Evolutionary conservation across 2,329 filamentous ascomycete species (phyloP).

Genomic region (Colletotrichum sp.): DNA sequence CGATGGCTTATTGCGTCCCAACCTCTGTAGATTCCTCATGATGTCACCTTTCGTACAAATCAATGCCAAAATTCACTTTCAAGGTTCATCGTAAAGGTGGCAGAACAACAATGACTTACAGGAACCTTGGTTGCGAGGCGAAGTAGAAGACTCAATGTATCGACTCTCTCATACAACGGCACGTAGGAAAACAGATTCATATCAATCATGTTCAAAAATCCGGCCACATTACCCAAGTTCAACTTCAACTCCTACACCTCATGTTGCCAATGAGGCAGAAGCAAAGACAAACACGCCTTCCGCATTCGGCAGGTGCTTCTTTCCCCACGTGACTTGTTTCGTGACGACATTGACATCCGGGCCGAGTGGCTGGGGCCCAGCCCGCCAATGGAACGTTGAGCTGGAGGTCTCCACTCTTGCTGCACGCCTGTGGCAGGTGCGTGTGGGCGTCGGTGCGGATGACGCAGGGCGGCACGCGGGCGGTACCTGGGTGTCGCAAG

Average conservation of each 20-base stretch:
- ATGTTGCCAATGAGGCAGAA: background rate
- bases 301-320: background rate
- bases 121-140: background rate
- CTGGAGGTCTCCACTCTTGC: background rate
- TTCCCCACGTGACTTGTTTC: background rate
- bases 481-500: constrained; percentile 2
- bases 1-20: background rate
- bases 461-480: constrained; percentile 11
- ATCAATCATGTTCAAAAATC: background rate
- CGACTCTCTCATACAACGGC: background rate
- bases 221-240: background rate
- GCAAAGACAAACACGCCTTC: background rate
- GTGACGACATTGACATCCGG: constrained; percentile 15
- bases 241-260: background rate
- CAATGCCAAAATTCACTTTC: rapidly evolving
- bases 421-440: background rate
- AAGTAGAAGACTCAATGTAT: background rate
- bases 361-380: background rate
- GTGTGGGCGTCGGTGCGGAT: constrained; percentile 5
- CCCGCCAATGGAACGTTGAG: background rate
- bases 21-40: background rate
- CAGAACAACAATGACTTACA: background rate
- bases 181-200: background rate
- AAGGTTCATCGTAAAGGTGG: background rate
- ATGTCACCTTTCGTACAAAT: rapidly evolving